Evolutionary conservation across 2,329 filamentous ascomycete genomes (phyloP), one percentile per base, ranked within the genome.

Genomic region (Ceratocystis eucalypticola): DNA sequence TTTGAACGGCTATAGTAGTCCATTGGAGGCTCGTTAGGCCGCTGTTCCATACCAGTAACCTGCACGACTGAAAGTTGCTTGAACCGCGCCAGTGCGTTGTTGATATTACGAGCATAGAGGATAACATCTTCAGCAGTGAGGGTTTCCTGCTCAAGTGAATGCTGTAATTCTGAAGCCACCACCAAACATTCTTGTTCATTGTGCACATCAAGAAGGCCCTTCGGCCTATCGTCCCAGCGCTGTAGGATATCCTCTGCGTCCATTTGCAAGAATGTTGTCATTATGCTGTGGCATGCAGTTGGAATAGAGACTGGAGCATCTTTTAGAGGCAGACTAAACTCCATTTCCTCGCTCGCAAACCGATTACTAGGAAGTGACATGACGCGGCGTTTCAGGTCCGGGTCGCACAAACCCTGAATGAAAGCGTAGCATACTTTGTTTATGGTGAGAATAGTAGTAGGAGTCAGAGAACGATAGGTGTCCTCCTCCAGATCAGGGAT

Each of bases 1-100:
- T 61, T 69, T 1, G 77, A 74, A 68, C 83, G 79, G 15, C 70
- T 69, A 69, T 79, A 75, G 70, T 68, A 68, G 20, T 68, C 67
- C 55, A 57, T 61, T 20, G 67, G 48, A 15, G 25, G 53, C 61
- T 68, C 67, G 37, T 66, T 68, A 8, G 61, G 53, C 41, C 67
- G 50, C 50, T 68, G 67, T 50, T 68, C 67, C 61, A 68, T 59
- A 7, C 64, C 63, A 15, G 65, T 62, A 20, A 63, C 67, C 45
- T 68, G 67, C 15, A 68, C 64, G 25, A 64, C 37, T 3, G 67
- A 61, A n/a, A 68, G 64, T 20, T 68, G 67, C n/a, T 68, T 68
- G 44, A 68, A 68, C 8, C 64, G 61, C 20, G 67, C 65, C 12
- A 68, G 53, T 2, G 63, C 61, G 22, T 50, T 48, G 33, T 55